These are phyloP conservation scores for Vaccinium myrtillus DNA, from an alignment of 148 eudicot species.

Conservation along the genomic window DNA sequence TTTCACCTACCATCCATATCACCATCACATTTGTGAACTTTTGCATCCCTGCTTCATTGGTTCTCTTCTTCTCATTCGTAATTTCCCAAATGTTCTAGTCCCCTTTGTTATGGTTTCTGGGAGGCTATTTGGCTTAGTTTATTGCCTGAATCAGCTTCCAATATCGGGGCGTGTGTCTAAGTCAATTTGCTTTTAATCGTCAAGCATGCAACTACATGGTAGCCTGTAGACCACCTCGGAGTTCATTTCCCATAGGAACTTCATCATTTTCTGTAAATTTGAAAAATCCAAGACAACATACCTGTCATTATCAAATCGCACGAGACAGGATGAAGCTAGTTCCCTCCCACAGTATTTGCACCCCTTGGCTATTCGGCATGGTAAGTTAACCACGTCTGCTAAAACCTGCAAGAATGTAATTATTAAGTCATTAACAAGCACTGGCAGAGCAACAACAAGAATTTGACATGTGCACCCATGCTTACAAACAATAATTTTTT, in stretches of 20 bases:
- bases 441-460: not conserved
- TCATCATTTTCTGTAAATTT: not conserved
- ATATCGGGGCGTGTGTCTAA: not conserved
- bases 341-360: slow-evolving; percentile 26
- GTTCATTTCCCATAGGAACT: not conserved
- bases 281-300: not conserved
- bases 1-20: not conserved
- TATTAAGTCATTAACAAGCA: slow-evolving; percentile 4
- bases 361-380: slow-evolving; percentile 33
- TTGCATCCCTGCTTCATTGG: not conserved
- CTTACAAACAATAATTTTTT: not conserved
- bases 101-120: not conserved
- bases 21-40: not conserved
- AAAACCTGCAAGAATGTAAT: slow-evolving; percentile 20
- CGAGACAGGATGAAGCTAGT: slow-evolving; percentile 34
- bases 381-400: slow-evolving; percentile 27
- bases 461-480: not conserved
- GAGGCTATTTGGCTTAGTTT: not conserved
- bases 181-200: not conserved
- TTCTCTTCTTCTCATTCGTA: not conserved
- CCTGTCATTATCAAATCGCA: slow-evolving; percentile 25
- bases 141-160: not conserved
- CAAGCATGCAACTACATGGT: not conserved
- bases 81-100: not conserved
- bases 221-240: not conserved